A percentile compares a stretch with the other conserved stretches of the same genome.
These are phyloP conservation scores for Lactarius hengduanensis DNA, from an alignment of 768 basidiomycete genomes.

Conservation along the genomic window DNA sequence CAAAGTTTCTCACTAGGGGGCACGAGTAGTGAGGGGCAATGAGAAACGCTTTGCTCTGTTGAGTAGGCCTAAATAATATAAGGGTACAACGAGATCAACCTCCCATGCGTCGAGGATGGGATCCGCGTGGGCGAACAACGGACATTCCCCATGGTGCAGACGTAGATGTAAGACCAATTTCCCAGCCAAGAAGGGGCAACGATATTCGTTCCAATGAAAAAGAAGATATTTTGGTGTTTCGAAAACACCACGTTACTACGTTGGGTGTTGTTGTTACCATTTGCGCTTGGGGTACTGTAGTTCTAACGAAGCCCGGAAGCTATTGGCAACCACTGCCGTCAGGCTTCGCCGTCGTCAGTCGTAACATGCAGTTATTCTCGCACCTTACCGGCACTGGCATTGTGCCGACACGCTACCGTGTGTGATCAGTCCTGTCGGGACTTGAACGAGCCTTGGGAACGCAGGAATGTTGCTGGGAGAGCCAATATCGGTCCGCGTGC, in stretches of 20 bases:
- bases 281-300: no score
- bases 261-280: not conserved
- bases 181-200: not conserved
- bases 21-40: not conserved
- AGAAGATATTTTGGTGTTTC: not conserved
- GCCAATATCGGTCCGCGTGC: not conserved
- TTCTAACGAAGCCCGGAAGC: no score
- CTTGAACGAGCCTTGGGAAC: no score
- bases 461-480: conserved; percentile 1
- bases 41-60: not conserved
- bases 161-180: not conserved
- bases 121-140: not conserved
- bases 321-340: not conserved
- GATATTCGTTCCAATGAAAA: not conserved
- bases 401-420: not conserved
- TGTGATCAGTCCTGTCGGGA: not conserved
- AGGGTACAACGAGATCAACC: not conserved
- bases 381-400: not conserved
- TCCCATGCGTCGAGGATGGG: conserved; percentile 4
- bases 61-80: not conserved
- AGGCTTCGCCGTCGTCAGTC: not conserved
- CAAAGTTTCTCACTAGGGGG: not conserved
- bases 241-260: not conserved
- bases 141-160: not conserved
- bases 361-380: not conserved